phyloP scores from a whole-genome alignment of 108 stramenopile species.

The Cyclotella kingstonii region DNA sequence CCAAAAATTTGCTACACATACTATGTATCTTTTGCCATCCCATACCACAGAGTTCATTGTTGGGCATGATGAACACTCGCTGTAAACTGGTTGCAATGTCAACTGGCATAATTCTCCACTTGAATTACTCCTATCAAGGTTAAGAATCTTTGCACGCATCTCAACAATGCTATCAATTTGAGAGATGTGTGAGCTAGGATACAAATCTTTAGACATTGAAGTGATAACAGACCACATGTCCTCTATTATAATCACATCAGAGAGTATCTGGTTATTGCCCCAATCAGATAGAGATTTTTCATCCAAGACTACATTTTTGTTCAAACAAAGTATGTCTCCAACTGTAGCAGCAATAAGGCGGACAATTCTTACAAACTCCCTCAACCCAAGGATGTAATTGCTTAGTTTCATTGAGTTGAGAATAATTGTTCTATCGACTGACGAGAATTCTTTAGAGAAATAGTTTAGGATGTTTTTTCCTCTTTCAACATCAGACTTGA shows the following conservation, averaged over 20 bases:
- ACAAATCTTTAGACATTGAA: slow-evolving; percentile 17
- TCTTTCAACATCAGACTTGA: slow-evolving; percentile 31
- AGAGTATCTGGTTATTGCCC: slow-evolving; percentile 25
- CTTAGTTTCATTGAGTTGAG: slow-evolving; percentile 29
- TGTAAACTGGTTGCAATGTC: slow-evolving; percentile 54
- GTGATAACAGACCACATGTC: slow-evolving; percentile 43
- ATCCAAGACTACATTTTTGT: slow-evolving; percentile 25
- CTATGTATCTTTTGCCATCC: slow-evolving; percentile 61
- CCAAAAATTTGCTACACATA: slow-evolving; percentile 69
- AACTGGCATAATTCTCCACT: slow-evolving; percentile 49
- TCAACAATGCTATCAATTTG: slow-evolving; percentile 37
- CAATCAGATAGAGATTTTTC: slow-evolving; percentile 14
- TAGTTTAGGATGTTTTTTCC: slow-evolving; percentile 22
- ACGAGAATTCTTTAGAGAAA: slow-evolving; percentile 7
- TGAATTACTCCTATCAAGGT: not conserved
- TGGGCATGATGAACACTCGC: slow-evolving; percentile 8
- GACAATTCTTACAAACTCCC: slow-evolving; percentile 60
- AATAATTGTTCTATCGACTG: slow-evolving; percentile 23
- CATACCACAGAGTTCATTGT: slow-evolving; percentile 45
- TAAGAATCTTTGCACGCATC: slow-evolving; percentile 25
- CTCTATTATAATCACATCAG: slow-evolving; percentile 42
- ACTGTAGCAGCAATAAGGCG: slow-evolving; percentile 65
- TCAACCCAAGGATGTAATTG: slow-evolving; percentile 46
- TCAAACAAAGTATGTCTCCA: slow-evolving; percentile 60
- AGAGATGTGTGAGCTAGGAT: slow-evolving; percentile 14